Evolutionary conservation across 1,284 basidiomycete genomes (phyloP).

Genomic region (Ganoderma lingzhi): DNA sequence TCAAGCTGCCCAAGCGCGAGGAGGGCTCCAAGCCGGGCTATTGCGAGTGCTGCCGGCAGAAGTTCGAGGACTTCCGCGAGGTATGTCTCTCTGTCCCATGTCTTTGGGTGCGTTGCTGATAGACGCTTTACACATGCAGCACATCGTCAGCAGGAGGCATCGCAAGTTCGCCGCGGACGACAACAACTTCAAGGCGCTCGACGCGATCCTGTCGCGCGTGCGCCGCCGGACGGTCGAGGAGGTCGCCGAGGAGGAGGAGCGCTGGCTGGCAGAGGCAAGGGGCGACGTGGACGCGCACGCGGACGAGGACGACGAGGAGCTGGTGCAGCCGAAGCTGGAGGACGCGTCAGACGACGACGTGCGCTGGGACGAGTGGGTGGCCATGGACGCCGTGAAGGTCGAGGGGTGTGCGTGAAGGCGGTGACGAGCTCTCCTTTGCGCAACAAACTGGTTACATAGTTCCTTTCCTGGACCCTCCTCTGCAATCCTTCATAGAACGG

Average conservation of each 20-base stretch:
- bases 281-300: constrained; percentile 22
- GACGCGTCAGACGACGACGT: constrained; percentile 35
- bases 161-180: constrained; percentile 87
- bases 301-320: constrained; percentile 28
- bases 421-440: neutral
- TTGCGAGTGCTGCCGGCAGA: constrained; percentile 95
- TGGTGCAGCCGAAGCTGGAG: constrained; percentile 27
- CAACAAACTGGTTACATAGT: constrained; percentile 12
- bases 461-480: neutral
- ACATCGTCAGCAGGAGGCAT: constrained; percentile 81
- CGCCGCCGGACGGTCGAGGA: constrained; percentile 68
- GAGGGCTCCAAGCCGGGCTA: constrained; percentile 95
- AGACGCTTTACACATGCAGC: constrained; percentile 56
- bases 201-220: constrained; percentile 80
- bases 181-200: constrained; percentile 85
- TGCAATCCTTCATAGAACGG: neutral
- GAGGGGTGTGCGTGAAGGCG: constrained; percentile 17
- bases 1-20: constrained; percentile 77
- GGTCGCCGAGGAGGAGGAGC: constrained; percentile 39
- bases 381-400: constrained; percentile 28
- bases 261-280: constrained; percentile 17
- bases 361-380: constrained; percentile 42
- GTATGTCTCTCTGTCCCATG: constrained; percentile 50
- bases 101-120: neutral
- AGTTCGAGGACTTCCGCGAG: constrained; percentile 89